Percentiles rank a stretch among this genome's conserved stretches.
Conservation (phyloP, 441 rosid species). For the Erodium texanum region DNA sequence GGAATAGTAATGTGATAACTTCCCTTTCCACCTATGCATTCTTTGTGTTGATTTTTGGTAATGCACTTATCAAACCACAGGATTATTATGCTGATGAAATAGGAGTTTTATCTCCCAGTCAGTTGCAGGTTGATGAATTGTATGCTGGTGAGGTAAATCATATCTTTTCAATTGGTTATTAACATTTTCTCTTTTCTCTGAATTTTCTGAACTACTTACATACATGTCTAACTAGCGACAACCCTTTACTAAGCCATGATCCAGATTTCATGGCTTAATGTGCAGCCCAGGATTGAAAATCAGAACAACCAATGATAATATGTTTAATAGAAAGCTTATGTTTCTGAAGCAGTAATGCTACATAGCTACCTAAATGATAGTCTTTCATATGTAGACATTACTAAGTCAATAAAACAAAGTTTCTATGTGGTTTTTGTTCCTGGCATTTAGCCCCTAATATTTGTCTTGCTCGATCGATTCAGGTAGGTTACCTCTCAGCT, state of each 20-base stretch:
- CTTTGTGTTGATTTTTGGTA: background rate
- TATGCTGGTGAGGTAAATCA: slow-evolving; percentile 89
- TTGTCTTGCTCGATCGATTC: slow-evolving; percentile 13
- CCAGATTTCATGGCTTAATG: background rate
- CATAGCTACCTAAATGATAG: slow-evolving; percentile 2
- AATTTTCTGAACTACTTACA: background rate
- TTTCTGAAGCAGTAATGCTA: background rate
- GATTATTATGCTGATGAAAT: slow-evolving; percentile 88
- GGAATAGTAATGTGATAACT: background rate
- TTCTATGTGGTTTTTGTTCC: background rate
- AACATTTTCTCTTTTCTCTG: slow-evolving; percentile 3
- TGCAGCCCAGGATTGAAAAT: background rate
- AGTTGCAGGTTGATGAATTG: slow-evolving; percentile 80
- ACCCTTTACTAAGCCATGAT: background rate
- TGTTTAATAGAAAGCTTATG: background rate
- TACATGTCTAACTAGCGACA: background rate
- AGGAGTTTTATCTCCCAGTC: slow-evolving; percentile 90
- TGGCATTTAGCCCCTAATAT: background rate
- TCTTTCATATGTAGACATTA: background rate
- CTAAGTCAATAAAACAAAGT: background rate
- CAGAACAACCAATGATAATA: background rate
- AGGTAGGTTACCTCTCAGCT: slow-evolving; percentile 96
- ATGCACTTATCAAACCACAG: slow-evolving; percentile 35
- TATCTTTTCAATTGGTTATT: slow-evolving; percentile 2
- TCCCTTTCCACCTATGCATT: background rate